Evolutionary conservation across 2,329 filamentous ascomycete genomes (phyloP).

Genomic region (Calonectria henricotiae): DNA sequence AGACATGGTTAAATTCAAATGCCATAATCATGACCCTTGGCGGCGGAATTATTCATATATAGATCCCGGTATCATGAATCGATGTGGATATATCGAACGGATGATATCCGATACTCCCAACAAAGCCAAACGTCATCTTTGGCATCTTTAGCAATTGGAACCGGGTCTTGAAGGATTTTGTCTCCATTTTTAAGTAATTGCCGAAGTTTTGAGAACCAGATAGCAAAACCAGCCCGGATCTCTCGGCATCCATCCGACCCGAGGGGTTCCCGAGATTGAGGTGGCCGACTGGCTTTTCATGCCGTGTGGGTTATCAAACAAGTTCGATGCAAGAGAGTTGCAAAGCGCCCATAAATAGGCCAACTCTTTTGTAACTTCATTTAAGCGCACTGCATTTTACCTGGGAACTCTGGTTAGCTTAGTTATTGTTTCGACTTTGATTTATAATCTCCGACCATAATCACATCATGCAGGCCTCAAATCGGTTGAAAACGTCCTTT

Average conservation of each 20-base stretch:
- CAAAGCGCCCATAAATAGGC: neutral
- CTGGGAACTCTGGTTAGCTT: too few species aligned
- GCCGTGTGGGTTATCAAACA: neutral
- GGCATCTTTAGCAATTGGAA: neutral
- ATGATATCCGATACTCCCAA: too few species aligned
- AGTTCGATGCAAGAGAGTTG: neutral
- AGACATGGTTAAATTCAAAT: too few species aligned
- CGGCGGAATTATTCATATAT: too few species aligned
- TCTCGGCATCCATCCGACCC: slow-evolving; percentile 25
- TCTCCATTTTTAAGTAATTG: neutral
- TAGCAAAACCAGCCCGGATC: neutral
- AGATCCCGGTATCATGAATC: too few species aligned
- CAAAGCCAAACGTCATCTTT: neutral
- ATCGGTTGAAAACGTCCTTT: slow-evolving; percentile 66
- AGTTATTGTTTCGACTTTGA: neutral
- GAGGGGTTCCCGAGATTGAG: neutral
- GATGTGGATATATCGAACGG: too few species aligned
- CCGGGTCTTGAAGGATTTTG: neutral
- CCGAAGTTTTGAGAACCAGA: neutral
- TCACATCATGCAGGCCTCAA: slow-evolving; percentile 61
- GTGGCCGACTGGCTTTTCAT: neutral
- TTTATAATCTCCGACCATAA: neutral
- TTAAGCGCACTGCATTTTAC: too few species aligned
- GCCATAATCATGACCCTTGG: too few species aligned
- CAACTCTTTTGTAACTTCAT: neutral